A percentile compares a stretch with the other conserved stretches of the same genome.
Evolutionary conservation across 2,329 filamentous ascomycete species (phyloP).

Genomic region (Cladophialophora immunda): DNA sequence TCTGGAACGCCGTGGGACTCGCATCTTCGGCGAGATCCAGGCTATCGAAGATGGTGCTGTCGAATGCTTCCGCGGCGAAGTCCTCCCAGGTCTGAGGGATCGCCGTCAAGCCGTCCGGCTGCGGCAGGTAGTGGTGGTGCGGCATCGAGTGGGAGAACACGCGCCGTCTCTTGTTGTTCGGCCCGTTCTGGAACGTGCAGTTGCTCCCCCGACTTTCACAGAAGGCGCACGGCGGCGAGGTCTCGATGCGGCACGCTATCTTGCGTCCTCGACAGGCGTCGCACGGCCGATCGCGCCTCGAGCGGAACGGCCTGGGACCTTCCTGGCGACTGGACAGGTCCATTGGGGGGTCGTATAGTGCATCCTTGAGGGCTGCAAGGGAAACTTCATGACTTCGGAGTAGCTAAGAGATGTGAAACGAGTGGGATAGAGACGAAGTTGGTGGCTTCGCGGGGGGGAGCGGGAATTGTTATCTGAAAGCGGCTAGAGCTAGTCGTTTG

Average conservation of each 20-base stretch:
- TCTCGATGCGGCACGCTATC: slow-evolving; percentile 30
- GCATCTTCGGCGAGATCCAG: slow-evolving; percentile 23
- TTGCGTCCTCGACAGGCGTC: slow-evolving; percentile 25
- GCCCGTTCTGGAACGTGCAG: slow-evolving; percentile 25
- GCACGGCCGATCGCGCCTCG: slow-evolving; percentile 27
- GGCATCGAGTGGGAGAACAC: neutral
- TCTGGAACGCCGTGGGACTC: slow-evolving; percentile 14
- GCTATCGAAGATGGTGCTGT: slow-evolving; percentile 22
- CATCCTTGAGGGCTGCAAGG: neutral
- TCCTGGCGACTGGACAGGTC: slow-evolving; percentile 22
- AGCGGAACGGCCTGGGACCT: slow-evolving; percentile 33
- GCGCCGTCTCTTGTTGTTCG: slow-evolving; percentile 22
- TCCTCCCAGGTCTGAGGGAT: slow-evolving; percentile 22
- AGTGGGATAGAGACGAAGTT: neutral
- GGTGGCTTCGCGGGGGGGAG: neutral
- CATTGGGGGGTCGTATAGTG: neutral
- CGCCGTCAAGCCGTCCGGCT: neutral
- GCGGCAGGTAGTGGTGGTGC: neutral
- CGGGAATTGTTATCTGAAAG: slow-evolving; percentile 24
- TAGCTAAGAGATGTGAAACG: neutral
- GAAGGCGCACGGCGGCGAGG: slow-evolving; percentile 26
- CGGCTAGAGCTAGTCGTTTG: slow-evolving; percentile 4
- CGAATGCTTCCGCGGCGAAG: slow-evolving; percentile 14
- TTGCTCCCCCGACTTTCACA: slow-evolving; percentile 24
- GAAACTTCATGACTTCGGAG: neutral